Evolutionary conservation across 306 rosid genomes (phyloP).

Genomic region (Quercus parvula): DNA sequence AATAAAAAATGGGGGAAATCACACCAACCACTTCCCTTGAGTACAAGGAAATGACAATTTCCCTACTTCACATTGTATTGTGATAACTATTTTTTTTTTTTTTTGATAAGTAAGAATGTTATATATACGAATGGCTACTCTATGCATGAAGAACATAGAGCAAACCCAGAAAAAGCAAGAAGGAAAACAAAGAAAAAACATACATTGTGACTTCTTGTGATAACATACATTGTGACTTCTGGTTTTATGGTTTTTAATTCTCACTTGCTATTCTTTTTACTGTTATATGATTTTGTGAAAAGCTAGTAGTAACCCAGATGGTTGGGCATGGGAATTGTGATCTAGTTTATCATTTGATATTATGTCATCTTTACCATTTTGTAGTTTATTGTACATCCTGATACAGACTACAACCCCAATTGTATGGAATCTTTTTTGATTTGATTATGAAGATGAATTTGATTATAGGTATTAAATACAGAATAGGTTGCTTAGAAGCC

Average conservation of each 20-base stretch:
- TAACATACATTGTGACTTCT: neutral
- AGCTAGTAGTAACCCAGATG: neutral
- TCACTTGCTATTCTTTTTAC: neutral
- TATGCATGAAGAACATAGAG: too few species aligned
- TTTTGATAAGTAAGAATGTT: too few species aligned
- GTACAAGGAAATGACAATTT: too few species aligned
- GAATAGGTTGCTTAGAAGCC: slow-evolving; percentile 6
- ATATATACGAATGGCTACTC: too few species aligned
- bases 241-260: neutral
- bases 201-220: too few species aligned
- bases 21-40: too few species aligned
- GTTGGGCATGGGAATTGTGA: neutral
- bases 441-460: neutral
- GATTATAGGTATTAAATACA: neutral
- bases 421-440: neutral
- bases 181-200: too few species aligned
- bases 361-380: neutral
- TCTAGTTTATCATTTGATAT: neutral
- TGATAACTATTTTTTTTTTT: neutral
- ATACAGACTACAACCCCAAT: neutral
- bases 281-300: neutral
- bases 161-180: too few species aligned
- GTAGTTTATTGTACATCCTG: neutral
- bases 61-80: too few species aligned
- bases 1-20: too few species aligned